Percentiles rank a stretch among this genome's conserved stretches.
These are phyloP conservation scores for Tricholoma furcatifolium DNA, from an alignment of 768 basidiomycete species.

Conservation along the genomic window DNA sequence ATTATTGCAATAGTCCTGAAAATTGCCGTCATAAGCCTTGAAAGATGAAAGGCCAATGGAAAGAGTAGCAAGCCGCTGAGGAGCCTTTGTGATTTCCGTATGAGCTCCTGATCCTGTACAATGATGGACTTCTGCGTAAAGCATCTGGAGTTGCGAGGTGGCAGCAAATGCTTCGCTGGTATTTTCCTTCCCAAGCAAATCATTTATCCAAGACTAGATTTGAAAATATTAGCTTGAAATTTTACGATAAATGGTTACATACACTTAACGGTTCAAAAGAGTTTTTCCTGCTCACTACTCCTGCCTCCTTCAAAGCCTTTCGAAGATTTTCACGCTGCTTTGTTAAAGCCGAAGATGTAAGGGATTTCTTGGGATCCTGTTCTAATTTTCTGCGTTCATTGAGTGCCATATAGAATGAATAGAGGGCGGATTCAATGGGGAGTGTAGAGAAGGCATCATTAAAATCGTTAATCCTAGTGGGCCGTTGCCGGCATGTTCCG, in stretches of 20 bases:
- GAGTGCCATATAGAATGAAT: neutral
- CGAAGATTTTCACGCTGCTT: neutral
- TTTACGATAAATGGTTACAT: neutral
- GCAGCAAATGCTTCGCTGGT: neutral
- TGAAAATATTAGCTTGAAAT: neutral
- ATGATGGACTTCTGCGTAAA: neutral
- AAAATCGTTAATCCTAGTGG: too few species aligned
- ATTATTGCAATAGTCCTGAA: neutral
- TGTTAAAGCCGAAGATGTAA: neutral
- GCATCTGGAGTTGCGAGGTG: neutral
- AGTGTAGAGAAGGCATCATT: neutral
- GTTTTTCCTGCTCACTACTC: neutral
- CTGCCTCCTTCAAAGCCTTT: neutral
- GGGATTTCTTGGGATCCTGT: neutral
- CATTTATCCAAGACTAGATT: conserved; percentile 2
- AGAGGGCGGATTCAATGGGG: neutral
- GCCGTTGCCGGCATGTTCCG: too few species aligned
- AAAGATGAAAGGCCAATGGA: neutral
- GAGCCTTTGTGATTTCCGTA: neutral
- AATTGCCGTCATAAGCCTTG: neutral
- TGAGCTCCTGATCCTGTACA: neutral
- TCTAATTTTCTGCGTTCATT: neutral
- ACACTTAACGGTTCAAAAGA: neutral
- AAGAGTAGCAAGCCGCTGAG: neutral
- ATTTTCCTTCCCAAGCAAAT: neutral